These are phyloP conservation scores for Microbotryum saponariae DNA, from an alignment of 1,284 basidiomycete genomes.

Conservation along the genomic window DNA sequence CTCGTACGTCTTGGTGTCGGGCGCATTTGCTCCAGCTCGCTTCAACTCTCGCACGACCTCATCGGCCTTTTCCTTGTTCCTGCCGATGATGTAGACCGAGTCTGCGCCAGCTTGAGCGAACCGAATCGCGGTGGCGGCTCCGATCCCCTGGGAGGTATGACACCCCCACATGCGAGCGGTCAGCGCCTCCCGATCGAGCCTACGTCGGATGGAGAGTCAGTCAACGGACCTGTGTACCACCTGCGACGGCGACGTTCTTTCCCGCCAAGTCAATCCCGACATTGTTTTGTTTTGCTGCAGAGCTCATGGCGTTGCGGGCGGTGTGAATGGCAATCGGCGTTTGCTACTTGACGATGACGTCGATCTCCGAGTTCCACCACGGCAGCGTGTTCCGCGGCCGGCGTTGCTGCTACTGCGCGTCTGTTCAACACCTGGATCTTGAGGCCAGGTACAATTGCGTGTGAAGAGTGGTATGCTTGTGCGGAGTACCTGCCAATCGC, in stretches of 20 bases:
- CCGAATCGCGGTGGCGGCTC: constrained; percentile 21
- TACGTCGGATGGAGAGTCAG: background rate
- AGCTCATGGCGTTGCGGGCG: constrained; percentile 11
- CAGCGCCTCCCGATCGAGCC: too few relatives aligned
- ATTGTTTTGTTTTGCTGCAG: constrained; percentile 28
- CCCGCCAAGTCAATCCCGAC: constrained; percentile 25
- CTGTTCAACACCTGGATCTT: too few relatives aligned
- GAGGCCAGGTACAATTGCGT: too few relatives aligned
- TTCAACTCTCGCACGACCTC: constrained; percentile 37
- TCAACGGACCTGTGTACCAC: constrained; percentile 20
- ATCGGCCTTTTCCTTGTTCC: constrained; percentile 36
- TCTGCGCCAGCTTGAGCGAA: constrained; percentile 36
- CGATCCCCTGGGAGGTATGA: constrained; percentile 26
- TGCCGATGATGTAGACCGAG: constrained; percentile 41
- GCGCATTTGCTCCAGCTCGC: constrained; percentile 1
- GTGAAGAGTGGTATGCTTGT: too few relatives aligned
- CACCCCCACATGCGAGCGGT: too few relatives aligned
- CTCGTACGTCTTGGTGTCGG: constrained; percentile 29
- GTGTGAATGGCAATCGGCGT: too few relatives aligned
- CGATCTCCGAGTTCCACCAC: too few relatives aligned
- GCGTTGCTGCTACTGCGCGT: too few relatives aligned
- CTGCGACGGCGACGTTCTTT: constrained; percentile 35
- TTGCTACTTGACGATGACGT: too few relatives aligned
- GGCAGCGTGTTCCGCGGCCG: too few relatives aligned
- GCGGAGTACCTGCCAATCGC: too few relatives aligned